Evolutionary conservation across 2,329 filamentous ascomycete species (phyloP), one percentile per base, ranked within the genome.

Genomic region (Ophiostoma australiae): DNA sequence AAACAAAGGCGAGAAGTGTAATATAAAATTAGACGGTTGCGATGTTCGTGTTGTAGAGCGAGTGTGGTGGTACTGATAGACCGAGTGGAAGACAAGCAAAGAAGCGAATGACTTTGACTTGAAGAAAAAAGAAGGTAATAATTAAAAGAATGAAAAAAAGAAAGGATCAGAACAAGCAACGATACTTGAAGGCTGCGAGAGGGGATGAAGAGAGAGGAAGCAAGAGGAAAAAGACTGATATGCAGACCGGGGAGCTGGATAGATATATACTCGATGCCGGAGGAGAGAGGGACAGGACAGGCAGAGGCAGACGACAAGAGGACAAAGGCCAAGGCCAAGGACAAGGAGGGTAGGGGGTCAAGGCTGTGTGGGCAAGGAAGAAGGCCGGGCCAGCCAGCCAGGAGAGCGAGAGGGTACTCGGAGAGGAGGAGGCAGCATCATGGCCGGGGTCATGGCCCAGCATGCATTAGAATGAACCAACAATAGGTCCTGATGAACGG

Each of bases 41-140:
- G 11, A 41, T 41, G 63, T 48, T 37, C 20, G n/a, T 41, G 33
- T 20, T 23, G 61, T 65, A 37, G 35, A 72, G 68, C 72, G 72
- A 73, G 67, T 73, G 73, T 72, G 69, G 66, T n/a, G 72, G 72
- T 44, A 67, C 55, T 71, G 70, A 71, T 61, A 63, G 72, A 78
- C 75, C 73, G 79, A 72, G 72, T 55, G 27, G 67, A 73, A 74
- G 74, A 13, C 27, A 70, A 83, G 77, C 79, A 85, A 86, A 83
- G 79, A 81, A 87, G 82, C 83, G 85, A 87, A 83, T 86, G 85
- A 83, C 82, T 84, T 84, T 85, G 82, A 79, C 79, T 80, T 78
- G 77, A 72, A 73, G 76, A 78, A 79, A 78, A 79, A 78, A 31
- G 71, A 70, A 75, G 68, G 58, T 33, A n/a, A 58, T 23, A 31